Conservation (phyloP, 495 filamentous ascomycete genomes). For the Aspergillus nanangensis region DNA sequence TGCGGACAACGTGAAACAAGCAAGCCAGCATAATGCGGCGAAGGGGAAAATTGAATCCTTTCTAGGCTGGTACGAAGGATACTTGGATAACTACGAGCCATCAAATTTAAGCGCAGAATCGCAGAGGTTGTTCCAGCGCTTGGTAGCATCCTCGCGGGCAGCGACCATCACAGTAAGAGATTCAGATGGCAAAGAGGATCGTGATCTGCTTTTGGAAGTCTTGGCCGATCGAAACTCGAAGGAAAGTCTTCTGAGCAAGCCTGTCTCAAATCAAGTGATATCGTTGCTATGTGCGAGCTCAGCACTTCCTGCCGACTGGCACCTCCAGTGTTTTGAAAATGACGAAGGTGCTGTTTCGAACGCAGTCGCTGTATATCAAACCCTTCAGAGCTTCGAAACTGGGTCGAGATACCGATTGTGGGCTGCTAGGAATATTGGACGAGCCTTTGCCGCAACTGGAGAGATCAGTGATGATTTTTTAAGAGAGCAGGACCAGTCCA, state of each 20-base stretch:
- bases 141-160: conserved; percentile 58
- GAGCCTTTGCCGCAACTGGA: conserved; percentile 75
- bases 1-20: conserved; percentile 67
- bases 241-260: conserved; percentile 59
- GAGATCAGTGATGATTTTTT: conserved; percentile 42
- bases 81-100: conserved; percentile 53
- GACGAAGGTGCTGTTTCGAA: conserved; percentile 58
- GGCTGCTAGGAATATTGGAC: conserved; percentile 79
- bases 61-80: conserved; percentile 64
- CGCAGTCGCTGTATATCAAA: conserved; percentile 66
- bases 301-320: conserved; percentile 47
- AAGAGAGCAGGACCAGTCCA: conserved; percentile 33
- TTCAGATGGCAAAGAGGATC: conserved; percentile 58
- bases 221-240: conserved; percentile 63
- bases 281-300: conserved; percentile 72
- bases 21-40: conserved; percentile 67
- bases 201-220: conserved; percentile 67
- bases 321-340: conserved; percentile 56
- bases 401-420: conserved; percentile 72
- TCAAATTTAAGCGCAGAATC: conserved; percentile 40
- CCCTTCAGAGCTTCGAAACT: conserved; percentile 55
- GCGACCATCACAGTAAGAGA: conserved; percentile 57
- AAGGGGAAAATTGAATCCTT: conserved; percentile 64
- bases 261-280: conserved; percentile 65
- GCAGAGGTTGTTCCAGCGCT: conserved; percentile 53